phyloP scores from a whole-genome alignment of 208 protist species.

The Wallacemonas sp. region DNA sequence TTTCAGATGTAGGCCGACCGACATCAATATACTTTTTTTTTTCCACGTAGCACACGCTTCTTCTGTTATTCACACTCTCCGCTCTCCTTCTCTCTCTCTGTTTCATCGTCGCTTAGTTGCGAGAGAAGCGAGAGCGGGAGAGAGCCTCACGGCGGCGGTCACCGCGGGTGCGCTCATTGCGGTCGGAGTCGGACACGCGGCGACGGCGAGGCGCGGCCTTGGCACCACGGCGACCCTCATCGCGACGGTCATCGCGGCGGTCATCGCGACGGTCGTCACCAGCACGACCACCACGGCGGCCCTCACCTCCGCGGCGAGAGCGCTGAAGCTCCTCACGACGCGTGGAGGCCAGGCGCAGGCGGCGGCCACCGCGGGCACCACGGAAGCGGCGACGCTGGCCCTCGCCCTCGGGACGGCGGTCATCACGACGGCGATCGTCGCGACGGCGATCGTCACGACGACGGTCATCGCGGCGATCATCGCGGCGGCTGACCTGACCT shows the following conservation, averaged over 20 bases:
- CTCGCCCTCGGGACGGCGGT: slow-evolving; percentile 38
- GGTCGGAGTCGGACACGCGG: slow-evolving; percentile 45
- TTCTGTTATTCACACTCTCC: slow-evolving; percentile 6
- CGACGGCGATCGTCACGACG: slow-evolving; percentile 40
- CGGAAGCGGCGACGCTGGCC: slow-evolving; percentile 3
- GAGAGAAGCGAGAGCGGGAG: slow-evolving; percentile 56
- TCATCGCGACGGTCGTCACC: slow-evolving; percentile 15
- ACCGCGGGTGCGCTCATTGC: slow-evolving; percentile 65
- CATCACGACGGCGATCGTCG: slow-evolving; percentile 54
- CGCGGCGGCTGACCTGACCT: neutral
- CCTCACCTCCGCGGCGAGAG: slow-evolving; percentile 21
- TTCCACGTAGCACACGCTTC: too few relatives aligned
- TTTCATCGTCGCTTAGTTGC: slow-evolving; percentile 34
- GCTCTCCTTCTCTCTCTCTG: slow-evolving; percentile 4
- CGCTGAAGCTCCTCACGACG: slow-evolving; percentile 14
- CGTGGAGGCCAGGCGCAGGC: slow-evolving; percentile 8
- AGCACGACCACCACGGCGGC: slow-evolving; percentile 25
- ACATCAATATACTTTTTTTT: too few relatives aligned
- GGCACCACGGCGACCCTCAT: slow-evolving; percentile 43
- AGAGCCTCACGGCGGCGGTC: slow-evolving; percentile 50
- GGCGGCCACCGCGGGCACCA: slow-evolving; percentile 11
- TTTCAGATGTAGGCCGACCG: too few relatives aligned
- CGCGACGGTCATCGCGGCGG: slow-evolving; percentile 26
- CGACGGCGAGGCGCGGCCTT: slow-evolving; percentile 51
- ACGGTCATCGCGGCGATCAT: slow-evolving; percentile 25